Evolutionary conservation across 2,329 filamentous ascomycete species (phyloP).

Genomic region (Fusarium agapanthi): DNA sequence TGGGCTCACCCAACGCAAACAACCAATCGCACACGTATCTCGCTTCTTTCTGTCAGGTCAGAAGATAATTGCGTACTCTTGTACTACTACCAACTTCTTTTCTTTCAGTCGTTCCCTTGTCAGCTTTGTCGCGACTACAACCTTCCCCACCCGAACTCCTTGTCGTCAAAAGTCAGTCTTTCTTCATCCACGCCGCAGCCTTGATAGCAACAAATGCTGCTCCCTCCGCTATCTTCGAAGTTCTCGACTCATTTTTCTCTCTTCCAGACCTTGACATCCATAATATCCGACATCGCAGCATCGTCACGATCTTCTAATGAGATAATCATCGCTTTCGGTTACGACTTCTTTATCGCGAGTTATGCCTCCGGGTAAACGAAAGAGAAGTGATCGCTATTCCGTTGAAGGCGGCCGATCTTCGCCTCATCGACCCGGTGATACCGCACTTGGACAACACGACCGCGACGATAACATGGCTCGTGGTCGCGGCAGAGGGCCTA

Average conservation of each 20-base stretch:
- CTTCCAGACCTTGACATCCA: slow-evolving; percentile 13
- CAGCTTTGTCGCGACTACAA: slow-evolving; percentile 24
- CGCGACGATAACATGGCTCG: slow-evolving; percentile 59
- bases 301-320: slow-evolving; percentile 45
- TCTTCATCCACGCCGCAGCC: slow-evolving; percentile 32
- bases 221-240: slow-evolving; percentile 3
- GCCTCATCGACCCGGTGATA: slow-evolving; percentile 69
- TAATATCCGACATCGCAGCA: background rate
- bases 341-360: slow-evolving; percentile 36
- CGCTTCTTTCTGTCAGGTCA: background rate
- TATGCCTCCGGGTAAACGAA: slow-evolving; percentile 67
- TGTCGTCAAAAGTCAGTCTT: slow-evolving; percentile 42
- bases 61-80: background rate
- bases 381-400: slow-evolving; percentile 62
- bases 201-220: slow-evolving; percentile 23
- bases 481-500: slow-evolving; percentile 58
- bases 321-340: slow-evolving; percentile 38
- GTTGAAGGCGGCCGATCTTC: slow-evolving; percentile 64
- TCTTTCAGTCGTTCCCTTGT: slow-evolving; percentile 38
- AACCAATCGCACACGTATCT: slow-evolving; percentile 13
- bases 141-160: slow-evolving; percentile 35
- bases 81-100: slow-evolving; percentile 7
- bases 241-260: slow-evolving; percentile 29
- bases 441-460: slow-evolving; percentile 65
- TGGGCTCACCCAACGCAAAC: slow-evolving; percentile 20